Percentiles rank a stretch among this genome's conserved stretches.
Conservation (phyloP, 176 grass and related monocot species). For the Oryza glaberrima region DNA sequence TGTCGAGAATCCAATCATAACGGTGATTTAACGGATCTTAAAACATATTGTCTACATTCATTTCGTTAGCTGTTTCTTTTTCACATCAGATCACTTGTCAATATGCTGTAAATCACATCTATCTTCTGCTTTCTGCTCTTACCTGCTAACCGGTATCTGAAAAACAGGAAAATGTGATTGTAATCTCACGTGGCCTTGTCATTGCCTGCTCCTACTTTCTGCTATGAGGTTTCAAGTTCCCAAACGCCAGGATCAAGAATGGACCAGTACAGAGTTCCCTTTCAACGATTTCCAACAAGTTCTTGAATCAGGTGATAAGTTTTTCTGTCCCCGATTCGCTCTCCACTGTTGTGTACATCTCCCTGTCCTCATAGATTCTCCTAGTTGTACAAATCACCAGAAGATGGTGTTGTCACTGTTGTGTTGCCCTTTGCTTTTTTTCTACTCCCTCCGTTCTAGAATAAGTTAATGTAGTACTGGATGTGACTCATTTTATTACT, state of each 20-base stretch:
- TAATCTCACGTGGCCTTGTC: conserved; percentile 52
- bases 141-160: conserved; percentile 23
- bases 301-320: conserved; percentile 42
- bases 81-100: conserved; percentile 23
- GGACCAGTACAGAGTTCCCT: conserved; percentile 42
- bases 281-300: conserved; percentile 47
- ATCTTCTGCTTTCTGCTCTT: background rate
- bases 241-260: conserved; percentile 50
- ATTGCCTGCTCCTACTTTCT: conserved; percentile 39
- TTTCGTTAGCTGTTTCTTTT: conserved; percentile 35
- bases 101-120: background rate
- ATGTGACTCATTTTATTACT: too few relatives aligned
- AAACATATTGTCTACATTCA: conserved; percentile 25
- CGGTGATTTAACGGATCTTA: conserved; percentile 32
- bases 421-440: background rate
- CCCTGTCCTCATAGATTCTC: background rate
- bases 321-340: conserved; percentile 35
- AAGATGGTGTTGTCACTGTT: background rate
- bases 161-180: conserved; percentile 37
- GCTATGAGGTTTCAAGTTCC: conserved; percentile 57
- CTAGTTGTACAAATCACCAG: conserved; percentile 19
- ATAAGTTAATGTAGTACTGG: too few relatives aligned
- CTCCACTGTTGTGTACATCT: conserved; percentile 16
- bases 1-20: conserved; percentile 40
- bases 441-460: background rate